These are phyloP conservation scores for Calonectria multiphialidica DNA, from an alignment of 2,329 filamentous ascomycete species.

Conservation along the genomic window DNA sequence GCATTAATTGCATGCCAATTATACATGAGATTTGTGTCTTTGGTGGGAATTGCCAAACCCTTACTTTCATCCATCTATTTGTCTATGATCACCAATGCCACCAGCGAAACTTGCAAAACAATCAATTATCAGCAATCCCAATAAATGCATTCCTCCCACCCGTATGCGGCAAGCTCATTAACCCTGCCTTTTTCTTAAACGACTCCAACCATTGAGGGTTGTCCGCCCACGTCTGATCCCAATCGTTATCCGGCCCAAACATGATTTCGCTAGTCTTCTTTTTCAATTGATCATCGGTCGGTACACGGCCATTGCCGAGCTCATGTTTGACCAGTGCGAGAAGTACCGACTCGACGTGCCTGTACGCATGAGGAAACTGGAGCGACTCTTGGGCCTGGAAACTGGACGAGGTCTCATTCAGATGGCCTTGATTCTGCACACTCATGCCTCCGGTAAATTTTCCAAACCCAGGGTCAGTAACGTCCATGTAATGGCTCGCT, in stretches of 20 bases:
- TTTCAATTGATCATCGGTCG: background rate
- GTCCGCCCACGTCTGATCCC: conserved; percentile 22
- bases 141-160: conserved; percentile 18
- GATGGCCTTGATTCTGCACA: background rate
- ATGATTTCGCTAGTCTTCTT: conserved; percentile 15
- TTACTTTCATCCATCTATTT: too few species aligned
- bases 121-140: background rate
- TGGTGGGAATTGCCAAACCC: too few species aligned
- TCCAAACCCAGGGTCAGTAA: background rate
- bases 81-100: too few species aligned
- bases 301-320: conserved; percentile 11
- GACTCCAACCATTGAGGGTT: conserved; percentile 2
- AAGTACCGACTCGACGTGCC: conserved; percentile 4
- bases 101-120: too few species aligned
- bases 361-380: conserved; percentile 2
- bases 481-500: background rate
- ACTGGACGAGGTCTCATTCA: background rate
- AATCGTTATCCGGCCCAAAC: conserved; percentile 12
- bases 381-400: background rate
- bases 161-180: conserved; percentile 1
- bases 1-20: background rate
- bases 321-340: conserved; percentile 1
- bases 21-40: too few species aligned
- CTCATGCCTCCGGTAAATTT: background rate
- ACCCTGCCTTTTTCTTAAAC: conserved; percentile 16